phyloP scores from a whole-genome alignment of 306 rosid species.

The Luffa acutangula region DNA sequence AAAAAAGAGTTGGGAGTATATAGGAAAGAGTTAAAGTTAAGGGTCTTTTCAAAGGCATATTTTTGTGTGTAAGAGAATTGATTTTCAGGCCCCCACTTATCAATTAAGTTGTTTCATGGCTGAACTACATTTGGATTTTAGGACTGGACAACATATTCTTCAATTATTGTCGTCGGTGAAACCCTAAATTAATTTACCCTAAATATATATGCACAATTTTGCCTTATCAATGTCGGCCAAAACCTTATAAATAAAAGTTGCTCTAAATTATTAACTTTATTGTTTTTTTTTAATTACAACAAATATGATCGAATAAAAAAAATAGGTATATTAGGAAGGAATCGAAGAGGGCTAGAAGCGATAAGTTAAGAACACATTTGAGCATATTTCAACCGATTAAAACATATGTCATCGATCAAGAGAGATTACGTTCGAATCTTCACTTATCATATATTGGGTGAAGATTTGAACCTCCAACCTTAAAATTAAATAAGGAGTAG shows the following conservation, averaged over 20 bases:
- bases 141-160: not conserved
- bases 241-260: not conserved
- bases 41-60: not conserved
- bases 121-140: not conserved
- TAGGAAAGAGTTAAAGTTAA: too few relatives aligned
- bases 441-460: too few relatives aligned
- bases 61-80: not conserved
- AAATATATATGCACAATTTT: not conserved
- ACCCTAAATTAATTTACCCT: not conserved
- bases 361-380: too few relatives aligned
- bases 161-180: conserved; percentile 8
- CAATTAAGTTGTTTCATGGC: not conserved
- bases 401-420: too few relatives aligned
- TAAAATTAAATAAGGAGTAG: too few relatives aligned
- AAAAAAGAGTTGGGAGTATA: not conserved
- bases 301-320: too few relatives aligned
- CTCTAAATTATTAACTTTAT: not conserved
- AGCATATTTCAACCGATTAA: too few relatives aligned
- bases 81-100: not conserved
- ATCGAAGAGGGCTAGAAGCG: too few relatives aligned
- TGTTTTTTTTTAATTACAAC: too few relatives aligned
- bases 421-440: too few relatives aligned
- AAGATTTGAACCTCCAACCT: too few relatives aligned
- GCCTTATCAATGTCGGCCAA: not conserved
- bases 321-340: too few relatives aligned